Base-by-base conservation (phyloP, 164 flowering plant species). In the Stephania yunnanensis region DNA sequence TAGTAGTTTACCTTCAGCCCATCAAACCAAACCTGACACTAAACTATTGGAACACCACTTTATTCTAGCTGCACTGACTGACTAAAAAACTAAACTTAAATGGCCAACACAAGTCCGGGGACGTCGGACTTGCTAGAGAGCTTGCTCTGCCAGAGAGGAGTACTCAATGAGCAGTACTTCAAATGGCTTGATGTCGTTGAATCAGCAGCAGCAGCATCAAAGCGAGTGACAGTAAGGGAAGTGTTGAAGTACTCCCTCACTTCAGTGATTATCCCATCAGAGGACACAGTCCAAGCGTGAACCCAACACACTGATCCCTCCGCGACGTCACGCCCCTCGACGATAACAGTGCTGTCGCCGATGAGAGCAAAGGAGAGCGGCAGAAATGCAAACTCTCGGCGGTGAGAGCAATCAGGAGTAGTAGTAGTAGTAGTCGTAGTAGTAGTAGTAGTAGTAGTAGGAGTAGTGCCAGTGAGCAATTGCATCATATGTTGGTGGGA, bases 401-500 rank as follows among this genome's bases (percentile, higher is more conserved):
- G 17, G n/a, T 53, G 61, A 53, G 13, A 19, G 58, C 17, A 6
- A 52, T 36, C 42, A 10, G 17, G 19, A 53, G 61, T 0, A 0
- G 61, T 53, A 13, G 15, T 53, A 36, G 75, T 0, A 30, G 77
- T 22, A 53, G 61, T 0, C 0, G 61, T 53, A 13, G 15, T 53
- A 36, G 75, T 0, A 30, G 77, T 1, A 10, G 5, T 3, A 53
- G 61, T 0, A 0, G 61, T 53, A 13, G 15, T 53, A 36, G 75
- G 0, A 30, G 77, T 22, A n/a, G 61, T 77, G 2, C 94, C 93
- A 42, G 96, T 89, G 76, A 89, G 89, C 29, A 92, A 78, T 78
- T 85, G 95, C 94, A 93, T 91, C 92, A 93, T 67, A 85, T 80
- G 87, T 80, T 93, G 98, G 87, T 87, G 91, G 10, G 91, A 48